Conservation (phyloP, 257 asterid species). For the Penstemon barbatus region DNA sequence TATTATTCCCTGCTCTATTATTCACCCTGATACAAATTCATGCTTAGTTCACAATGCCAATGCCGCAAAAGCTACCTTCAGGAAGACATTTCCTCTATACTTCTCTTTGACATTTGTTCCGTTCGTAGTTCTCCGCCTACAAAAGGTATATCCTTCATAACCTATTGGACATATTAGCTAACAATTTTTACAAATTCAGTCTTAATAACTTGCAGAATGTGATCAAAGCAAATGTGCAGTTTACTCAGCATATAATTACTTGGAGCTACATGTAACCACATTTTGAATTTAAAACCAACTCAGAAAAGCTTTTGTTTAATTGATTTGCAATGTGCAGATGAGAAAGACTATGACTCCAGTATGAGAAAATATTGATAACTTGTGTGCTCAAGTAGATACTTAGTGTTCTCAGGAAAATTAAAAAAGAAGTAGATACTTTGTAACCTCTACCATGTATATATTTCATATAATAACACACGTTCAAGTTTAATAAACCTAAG, state of each 20-base stretch:
- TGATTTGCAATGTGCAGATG: slow-evolving; percentile 1
- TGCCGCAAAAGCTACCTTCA: slow-evolving; percentile 78
- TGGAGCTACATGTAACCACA: neutral
- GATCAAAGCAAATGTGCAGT: neutral
- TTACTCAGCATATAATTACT: neutral
- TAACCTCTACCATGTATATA: slow-evolving; percentile 7
- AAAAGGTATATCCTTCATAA: slow-evolving; percentile 63
- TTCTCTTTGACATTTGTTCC: slow-evolving; percentile 98
- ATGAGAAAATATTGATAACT: neutral
- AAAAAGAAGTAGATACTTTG: neutral
- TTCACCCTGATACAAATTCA: slow-evolving; percentile 82
- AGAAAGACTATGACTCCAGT: slow-evolving; percentile 2
- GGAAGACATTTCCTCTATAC: slow-evolving; percentile 95
- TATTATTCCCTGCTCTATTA: slow-evolving; percentile 83
- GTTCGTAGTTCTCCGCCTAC: slow-evolving; percentile 86
- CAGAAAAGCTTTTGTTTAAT: neutral
- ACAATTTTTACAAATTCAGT: neutral
- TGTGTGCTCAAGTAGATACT: neutral
- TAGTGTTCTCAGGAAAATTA: neutral
- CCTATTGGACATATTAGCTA: slow-evolving; percentile 12
- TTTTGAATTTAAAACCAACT: slow-evolving; percentile 8
- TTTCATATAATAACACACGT: too few species aligned
- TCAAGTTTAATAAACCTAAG: too few species aligned
- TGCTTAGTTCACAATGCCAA: slow-evolving; percentile 83
- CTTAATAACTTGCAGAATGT: neutral